These are phyloP conservation scores for Sporothrix humicola DNA, from an alignment of 2,329 filamentous ascomycete genomes.

Conservation along the genomic window DNA sequence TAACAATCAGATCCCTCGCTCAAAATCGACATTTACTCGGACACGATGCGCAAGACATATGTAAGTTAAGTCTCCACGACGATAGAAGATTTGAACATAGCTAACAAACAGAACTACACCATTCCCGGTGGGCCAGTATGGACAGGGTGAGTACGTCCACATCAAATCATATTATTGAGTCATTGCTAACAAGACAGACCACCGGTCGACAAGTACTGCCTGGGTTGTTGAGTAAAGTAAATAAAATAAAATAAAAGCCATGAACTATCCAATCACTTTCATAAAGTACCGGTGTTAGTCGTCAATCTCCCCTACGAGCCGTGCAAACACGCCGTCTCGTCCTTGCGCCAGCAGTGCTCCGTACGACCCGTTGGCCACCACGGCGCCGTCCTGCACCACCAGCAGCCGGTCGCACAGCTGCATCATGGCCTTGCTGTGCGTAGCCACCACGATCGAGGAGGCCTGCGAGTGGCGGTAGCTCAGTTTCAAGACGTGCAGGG, in stretches of 20 bases:
- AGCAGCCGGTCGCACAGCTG: conserved; percentile 73
- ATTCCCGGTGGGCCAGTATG: conserved; percentile 50
- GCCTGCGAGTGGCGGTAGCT: not conserved
- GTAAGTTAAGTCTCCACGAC: too few relatives aligned
- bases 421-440: conserved; percentile 88
- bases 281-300: conserved; percentile 24
- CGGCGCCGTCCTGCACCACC: conserved; percentile 69
- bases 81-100: too few relatives aligned
- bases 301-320: conserved; percentile 49
- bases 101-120: conserved; percentile 46
- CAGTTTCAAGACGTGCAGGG: conserved; percentile 25
- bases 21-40: conserved; percentile 48
- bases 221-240: conserved; percentile 34
- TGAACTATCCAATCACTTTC: not conserved
- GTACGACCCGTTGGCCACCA: conserved; percentile 72
- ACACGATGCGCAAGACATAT: conserved; percentile 43
- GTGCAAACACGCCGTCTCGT: conserved; percentile 52
- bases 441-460: conserved; percentile 79
- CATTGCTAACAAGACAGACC: not conserved
- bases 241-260: not conserved
- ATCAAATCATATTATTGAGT: too few relatives aligned
- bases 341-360: conserved; percentile 54
- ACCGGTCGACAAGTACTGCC: conserved; percentile 38
- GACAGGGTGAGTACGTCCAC: conserved; percentile 43
- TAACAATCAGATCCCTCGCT: conserved; percentile 44